A percentile compares a stretch with the other conserved stretches of the same genome.
These are phyloP conservation scores for Yamadazyma atmosphaerica DNA, from an alignment of 1,139 yeast species.

Conservation along the genomic window DNA sequence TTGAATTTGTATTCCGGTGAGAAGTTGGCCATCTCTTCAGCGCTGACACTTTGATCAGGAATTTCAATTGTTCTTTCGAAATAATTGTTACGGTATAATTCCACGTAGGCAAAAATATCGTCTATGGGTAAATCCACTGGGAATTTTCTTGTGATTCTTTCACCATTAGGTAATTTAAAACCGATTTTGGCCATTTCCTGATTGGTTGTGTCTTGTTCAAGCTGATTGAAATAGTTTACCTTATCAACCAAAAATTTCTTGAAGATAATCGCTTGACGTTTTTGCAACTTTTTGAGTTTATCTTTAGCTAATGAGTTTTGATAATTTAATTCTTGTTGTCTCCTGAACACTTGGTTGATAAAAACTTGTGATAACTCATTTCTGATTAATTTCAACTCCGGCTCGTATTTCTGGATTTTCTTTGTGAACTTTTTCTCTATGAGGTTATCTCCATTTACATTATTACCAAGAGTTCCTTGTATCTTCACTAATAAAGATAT, in stretches of 20 bases:
- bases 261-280: slow-evolving; percentile 22
- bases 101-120: slow-evolving; percentile 63
- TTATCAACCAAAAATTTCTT: slow-evolving; percentile 45
- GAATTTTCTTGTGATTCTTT: slow-evolving; percentile 49
- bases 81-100: slow-evolving; percentile 33
- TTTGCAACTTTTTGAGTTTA: slow-evolving; percentile 34
- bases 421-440: slow-evolving; percentile 42
- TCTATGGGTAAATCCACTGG: slow-evolving; percentile 46
- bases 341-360: slow-evolving; percentile 58
- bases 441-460: slow-evolving; percentile 18
- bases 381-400: slow-evolving; percentile 57
- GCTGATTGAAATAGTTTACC: slow-evolving; percentile 41
- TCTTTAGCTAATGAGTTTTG: slow-evolving; percentile 66
- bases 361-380: slow-evolving; percentile 63
- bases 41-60: slow-evolving; percentile 7
- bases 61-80: slow-evolving; percentile 36
- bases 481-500: slow-evolving; percentile 64
- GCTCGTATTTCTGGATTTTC: slow-evolving; percentile 56
- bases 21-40: slow-evolving; percentile 23
- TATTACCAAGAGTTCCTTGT: slow-evolving; percentile 57
- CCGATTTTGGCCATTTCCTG: slow-evolving; percentile 50
- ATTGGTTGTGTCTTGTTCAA: slow-evolving; percentile 29
- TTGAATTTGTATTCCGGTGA: slow-evolving; percentile 31
- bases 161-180: slow-evolving; percentile 54
- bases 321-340: slow-evolving; percentile 79